Base-by-base conservation (phyloP, 371 early-diverging fungal species). In the Mortierella sp. region DNA sequence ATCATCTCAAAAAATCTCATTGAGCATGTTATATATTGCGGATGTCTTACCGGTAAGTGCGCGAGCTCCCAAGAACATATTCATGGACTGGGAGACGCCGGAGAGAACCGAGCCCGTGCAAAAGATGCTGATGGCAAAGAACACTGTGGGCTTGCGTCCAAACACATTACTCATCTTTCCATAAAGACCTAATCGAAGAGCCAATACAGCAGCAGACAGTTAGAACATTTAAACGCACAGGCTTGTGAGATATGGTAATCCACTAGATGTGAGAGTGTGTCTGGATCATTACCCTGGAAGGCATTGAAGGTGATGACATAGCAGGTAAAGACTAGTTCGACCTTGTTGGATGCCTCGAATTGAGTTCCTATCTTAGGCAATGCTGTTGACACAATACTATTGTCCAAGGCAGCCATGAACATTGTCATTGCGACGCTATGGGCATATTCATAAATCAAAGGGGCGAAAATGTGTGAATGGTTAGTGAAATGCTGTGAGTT, bases 331-430 rank as follows among this genome's bases (percentile, higher is more conserved):
- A 92, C 89, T 34, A 86, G 82, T 59, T 86, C 86, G 3, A 86
- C 86, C 40, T 81, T 61, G 88, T 90, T 71, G 81, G 91, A 81
- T 88, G 87, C 91, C 88, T 85, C 37, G 85, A 83, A 83, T 88
- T 86, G 82, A 26, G 86, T 86, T 61, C 88, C 90, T 34, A 90
- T 89, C 48, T 73, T 86, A 6, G 89, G 88, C 64, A 89, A 79
- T 34, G 89, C 89, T 46, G 89, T 89, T 3, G 89, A 82, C 13
- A 88, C 86, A 54, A 88, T 82, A n/a, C 76, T 86, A 80, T 92
- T 92, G 79, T 93, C 94, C 24, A 95, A 86, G 3, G 91, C 90
- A 2, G 92, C 92, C 80, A 94, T 89, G 76, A 95, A 92, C 79
- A 93, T 87, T 10, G 91, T 90, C 73, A 93, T 26, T 55, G 79